Conservation (phyloP, 2,329 filamentous ascomycete species). For the Aspergillus ochraceus region DNA sequence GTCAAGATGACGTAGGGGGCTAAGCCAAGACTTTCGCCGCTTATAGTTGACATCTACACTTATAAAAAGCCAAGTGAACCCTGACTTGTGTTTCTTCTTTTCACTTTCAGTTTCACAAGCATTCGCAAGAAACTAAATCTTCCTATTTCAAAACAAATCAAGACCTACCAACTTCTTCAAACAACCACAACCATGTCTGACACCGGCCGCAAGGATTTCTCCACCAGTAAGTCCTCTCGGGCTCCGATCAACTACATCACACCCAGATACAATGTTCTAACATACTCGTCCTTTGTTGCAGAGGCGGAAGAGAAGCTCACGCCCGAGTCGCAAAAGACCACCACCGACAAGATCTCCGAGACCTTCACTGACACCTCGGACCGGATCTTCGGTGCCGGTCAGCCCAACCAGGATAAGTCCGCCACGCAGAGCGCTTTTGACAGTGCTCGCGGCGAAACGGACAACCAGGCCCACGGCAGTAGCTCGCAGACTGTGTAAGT, state of each 20-base stretch:
- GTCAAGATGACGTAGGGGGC: no score
- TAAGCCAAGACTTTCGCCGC: no score
- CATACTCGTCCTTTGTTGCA: background rate
- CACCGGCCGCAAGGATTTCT: background rate
- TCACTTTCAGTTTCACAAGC: no score
- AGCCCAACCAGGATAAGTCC: background rate
- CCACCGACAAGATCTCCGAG: background rate
- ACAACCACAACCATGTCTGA: background rate
- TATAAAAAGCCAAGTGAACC: no score
- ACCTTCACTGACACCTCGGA: background rate
- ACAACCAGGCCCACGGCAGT: background rate
- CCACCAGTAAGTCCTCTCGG: background rate
- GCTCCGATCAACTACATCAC: no score
- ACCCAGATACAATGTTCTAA: background rate
- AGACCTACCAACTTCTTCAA: no score
- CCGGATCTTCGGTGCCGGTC: background rate
- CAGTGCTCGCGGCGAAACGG: background rate
- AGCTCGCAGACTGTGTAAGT: background rate
- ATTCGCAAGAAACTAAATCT: no score
- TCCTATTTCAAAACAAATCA: no score
- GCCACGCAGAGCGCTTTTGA: background rate
- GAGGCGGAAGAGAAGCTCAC: background rate
- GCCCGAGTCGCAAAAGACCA: background rate
- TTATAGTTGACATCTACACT: no score
- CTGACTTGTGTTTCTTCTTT: no score